Percentiles rank a stretch among this genome's conserved stretches.
phyloP scores from a whole-genome alignment of 345 rosid genomes.

The Anacardium occidentale region DNA sequence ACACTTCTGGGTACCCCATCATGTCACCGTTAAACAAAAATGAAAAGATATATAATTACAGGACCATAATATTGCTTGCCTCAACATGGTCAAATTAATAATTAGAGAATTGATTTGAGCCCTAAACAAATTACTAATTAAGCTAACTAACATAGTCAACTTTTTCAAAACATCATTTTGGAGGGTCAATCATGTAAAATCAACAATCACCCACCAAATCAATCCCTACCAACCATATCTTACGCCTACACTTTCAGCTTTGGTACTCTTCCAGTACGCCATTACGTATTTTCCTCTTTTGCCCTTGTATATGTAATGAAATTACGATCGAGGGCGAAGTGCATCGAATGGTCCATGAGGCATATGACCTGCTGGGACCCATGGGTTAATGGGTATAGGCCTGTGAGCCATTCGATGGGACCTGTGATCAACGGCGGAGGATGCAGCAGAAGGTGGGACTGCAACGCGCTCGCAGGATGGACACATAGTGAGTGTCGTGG shows the following conservation, averaged over 20 bases:
- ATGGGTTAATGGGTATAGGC: conserved; percentile 49
- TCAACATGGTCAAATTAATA: background rate
- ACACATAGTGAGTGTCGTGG: conserved; percentile 97
- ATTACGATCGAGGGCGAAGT: conserved; percentile 53
- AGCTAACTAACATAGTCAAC: conserved; percentile 24
- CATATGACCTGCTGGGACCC: conserved; percentile 43
- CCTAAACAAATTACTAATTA: background rate
- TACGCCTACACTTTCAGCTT: conserved; percentile 26
- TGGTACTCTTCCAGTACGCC: background rate
- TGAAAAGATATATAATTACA: too few species aligned
- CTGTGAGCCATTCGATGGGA: conserved; percentile 30
- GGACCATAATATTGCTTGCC: background rate
- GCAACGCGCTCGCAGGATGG: conserved; percentile 94
- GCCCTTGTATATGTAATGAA: background rate
- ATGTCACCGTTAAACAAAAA: too few species aligned
- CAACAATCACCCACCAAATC: conserved; percentile 50
- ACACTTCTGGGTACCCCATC: too few species aligned
- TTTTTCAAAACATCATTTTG: conserved; percentile 8
- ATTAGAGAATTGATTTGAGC: background rate
- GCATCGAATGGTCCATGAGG: conserved; percentile 45
- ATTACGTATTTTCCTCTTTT: conserved; percentile 9
- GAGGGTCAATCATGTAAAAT: conserved; percentile 49
- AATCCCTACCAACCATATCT: conserved; percentile 42
- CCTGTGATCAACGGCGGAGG: conserved; percentile 38
- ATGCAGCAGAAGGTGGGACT: conserved; percentile 49